phyloP scores from a whole-genome alignment of 768 basidiomycete species.

The Suillus cothurnatus region DNA sequence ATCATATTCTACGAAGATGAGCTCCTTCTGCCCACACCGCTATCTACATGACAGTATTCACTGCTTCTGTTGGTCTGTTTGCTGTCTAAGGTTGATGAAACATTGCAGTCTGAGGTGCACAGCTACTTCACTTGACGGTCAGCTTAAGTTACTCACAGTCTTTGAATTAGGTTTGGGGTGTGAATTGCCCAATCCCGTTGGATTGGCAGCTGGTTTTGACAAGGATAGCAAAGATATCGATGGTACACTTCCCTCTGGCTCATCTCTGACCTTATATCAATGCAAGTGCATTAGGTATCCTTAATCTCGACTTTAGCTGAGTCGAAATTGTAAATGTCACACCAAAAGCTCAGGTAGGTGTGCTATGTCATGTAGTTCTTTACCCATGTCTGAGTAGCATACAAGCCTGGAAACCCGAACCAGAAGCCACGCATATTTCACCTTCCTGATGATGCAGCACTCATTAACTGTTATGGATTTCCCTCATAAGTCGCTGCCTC shows the following conservation, averaged over 20 bases:
- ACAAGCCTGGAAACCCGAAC: constrained; percentile 87
- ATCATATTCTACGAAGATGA: constrained; percentile 20
- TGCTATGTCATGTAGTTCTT: neutral
- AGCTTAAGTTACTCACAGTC: neutral
- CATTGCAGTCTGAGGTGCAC: constrained; percentile 66
- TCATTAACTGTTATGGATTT: constrained; percentile 99
- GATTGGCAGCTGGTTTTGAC: constrained; percentile 96
- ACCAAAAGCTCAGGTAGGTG: constrained; percentile 85
- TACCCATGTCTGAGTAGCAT: constrained; percentile 1
- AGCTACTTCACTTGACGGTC: neutral
- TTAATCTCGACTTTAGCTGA: constrained; percentile 96
- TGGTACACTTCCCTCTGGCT: constrained; percentile 45
- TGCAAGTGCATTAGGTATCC: constrained; percentile 61
- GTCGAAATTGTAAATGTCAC: constrained; percentile 98
- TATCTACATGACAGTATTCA: constrained; percentile 56
- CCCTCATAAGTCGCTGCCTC: constrained; percentile 88
- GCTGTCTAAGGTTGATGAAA: constrained; percentile 77
- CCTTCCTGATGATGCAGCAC: constrained; percentile 72
- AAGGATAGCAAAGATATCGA: constrained; percentile 97
- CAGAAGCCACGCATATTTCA: constrained; percentile 93
- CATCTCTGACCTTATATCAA: neutral
- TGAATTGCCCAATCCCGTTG: constrained; percentile 79
- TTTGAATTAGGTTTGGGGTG: constrained; percentile 74
- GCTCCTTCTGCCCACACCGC: constrained; percentile 39
- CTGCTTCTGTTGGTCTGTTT: constrained; percentile 65